Evolutionary conservation across 495 filamentous ascomycete species (phyloP).

Genomic region (Aspergillus taichungensis): DNA sequence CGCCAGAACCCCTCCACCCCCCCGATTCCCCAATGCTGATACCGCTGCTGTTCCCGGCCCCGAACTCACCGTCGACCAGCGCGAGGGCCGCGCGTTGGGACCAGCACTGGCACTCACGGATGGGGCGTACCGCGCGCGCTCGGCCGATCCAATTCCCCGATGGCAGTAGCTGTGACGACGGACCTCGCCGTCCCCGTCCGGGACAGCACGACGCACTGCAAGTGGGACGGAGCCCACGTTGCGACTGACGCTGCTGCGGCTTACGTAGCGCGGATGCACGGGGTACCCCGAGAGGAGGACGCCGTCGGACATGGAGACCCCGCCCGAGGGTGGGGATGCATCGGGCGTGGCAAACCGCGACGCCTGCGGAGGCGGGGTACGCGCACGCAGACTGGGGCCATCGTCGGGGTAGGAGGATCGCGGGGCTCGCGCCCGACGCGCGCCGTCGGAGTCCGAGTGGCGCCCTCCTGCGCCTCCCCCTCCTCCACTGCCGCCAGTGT

Average conservation of each 20-base stretch:
- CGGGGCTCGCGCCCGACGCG: conserved; percentile 13
- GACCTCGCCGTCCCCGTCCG: conserved; percentile 9
- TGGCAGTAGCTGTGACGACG: conserved; percentile 17
- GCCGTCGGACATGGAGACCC: too few species aligned
- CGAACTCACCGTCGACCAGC: neutral
- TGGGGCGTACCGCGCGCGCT: conserved; percentile 8
- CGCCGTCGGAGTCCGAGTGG: conserved; percentile 15
- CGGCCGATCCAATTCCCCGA: conserved; percentile 10
- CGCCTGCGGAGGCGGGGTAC: conserved; percentile 15
- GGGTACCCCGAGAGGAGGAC: too few species aligned
- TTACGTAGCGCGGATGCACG: conserved; percentile 13
- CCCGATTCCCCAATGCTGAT: neutral
- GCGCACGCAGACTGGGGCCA: conserved; percentile 17
- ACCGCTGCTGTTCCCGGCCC: neutral
- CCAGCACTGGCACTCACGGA: neutral
- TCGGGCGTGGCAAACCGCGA: conserved; percentile 16
- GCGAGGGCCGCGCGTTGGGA: neutral
- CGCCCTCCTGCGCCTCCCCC: neutral
- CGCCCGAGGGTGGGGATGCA: conserved; percentile 6
- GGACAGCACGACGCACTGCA: conserved; percentile 10
- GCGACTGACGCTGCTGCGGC: conserved; percentile 3
- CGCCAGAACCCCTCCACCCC: neutral
- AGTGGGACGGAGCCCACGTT: neutral
- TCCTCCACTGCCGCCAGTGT: too few species aligned
- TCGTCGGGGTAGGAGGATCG: conserved; percentile 25